Base-by-base conservation (phyloP, 1,284 basidiomycete species). In the Tilletia horrida region DNA sequence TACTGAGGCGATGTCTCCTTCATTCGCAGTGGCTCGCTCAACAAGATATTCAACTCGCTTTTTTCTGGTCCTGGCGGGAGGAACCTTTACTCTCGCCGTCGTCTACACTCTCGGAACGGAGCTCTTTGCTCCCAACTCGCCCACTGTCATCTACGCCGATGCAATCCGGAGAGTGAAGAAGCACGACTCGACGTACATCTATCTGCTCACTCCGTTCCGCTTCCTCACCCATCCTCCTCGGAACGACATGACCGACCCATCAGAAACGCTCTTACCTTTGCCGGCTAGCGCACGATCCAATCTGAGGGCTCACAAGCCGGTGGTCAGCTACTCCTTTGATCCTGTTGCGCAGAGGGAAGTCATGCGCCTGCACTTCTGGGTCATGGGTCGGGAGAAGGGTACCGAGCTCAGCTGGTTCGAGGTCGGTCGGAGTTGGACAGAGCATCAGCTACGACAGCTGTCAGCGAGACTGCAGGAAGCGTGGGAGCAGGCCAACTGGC, bases 81-180 rank as follows among this genome's bases (percentile, higher is more conserved):
- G 85, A 91, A 42, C 91, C 9, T 50, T 79, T 42, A 77, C 76
- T 0, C 67, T 74, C 61, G 71, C 91, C 52, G 88, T 88, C 9
- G 85, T 94, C 61, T 92, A 94, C 75, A 89, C 91, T 13, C 85
- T 94, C 43, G 89, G 89, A 13, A 90, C 91, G 25, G 92, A 95
- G 82, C 85, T 96, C 6, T 94, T 95, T 82, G 93, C 92, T 16
- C 89, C 87, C 79, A 97, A 96, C 83, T 94, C 92, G 35, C 91
- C 93, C 1, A 92, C 91, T 1, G 91, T 93, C 35, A 84, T 96
- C 63, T 93, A 93, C 80, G 88, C 88, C 48, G 88, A 92, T 72
- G 91, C 92, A 14, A 93, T 92, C 81, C 89, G 93, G 69, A 86
- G 88, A 67, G 91, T 96, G 70, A 88, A 90, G 74, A 84, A 86